Conservation (phyloP, 2,329 filamentous ascomycete species). For the Trichoderma atroviride region DNA sequence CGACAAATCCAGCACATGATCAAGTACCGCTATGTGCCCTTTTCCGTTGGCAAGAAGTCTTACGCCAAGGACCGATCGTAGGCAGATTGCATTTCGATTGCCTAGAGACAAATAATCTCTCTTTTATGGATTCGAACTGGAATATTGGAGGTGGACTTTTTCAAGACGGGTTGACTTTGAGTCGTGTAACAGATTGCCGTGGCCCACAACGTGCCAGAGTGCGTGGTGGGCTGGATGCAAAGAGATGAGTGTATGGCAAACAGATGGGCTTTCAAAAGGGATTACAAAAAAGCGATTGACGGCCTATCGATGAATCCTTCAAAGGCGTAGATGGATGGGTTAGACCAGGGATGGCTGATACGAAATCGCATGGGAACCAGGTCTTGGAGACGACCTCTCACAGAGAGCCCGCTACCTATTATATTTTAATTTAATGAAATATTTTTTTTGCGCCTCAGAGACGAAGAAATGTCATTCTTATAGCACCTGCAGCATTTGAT, state of each 20-base stretch:
- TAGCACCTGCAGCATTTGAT: not conserved
- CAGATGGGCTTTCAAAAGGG: constrained; percentile 1
- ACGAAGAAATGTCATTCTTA: not conserved
- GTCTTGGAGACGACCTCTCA: constrained; percentile 24
- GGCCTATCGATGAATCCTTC: constrained; percentile 17
- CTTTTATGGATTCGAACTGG: not conserved
- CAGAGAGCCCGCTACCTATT: constrained; percentile 20
- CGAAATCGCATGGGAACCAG: constrained; percentile 19
- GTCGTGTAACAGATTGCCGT: not conserved
- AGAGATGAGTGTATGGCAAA: constrained; percentile 9
- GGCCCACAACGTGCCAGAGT: not conserved
- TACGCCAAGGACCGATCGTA: constrained; percentile 67
- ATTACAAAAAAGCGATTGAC: not conserved
- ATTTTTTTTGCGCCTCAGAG: not conserved
- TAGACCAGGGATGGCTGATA: constrained; percentile 26
- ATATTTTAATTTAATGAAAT: constrained; percentile 24
- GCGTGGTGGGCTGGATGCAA: not conserved
- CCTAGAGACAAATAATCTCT: not conserved
- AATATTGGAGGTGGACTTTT: not conserved
- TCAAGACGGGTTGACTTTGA: not conserved
- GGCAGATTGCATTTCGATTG: constrained; percentile 5
- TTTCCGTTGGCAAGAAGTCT: constrained; percentile 85
- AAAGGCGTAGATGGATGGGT: constrained; percentile 24
- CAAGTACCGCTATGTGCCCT: constrained; percentile 98
- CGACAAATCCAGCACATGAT: constrained; percentile 99